Conservation (phyloP, 148 eudicot species). For the Amaranthus palmeri region DNA sequence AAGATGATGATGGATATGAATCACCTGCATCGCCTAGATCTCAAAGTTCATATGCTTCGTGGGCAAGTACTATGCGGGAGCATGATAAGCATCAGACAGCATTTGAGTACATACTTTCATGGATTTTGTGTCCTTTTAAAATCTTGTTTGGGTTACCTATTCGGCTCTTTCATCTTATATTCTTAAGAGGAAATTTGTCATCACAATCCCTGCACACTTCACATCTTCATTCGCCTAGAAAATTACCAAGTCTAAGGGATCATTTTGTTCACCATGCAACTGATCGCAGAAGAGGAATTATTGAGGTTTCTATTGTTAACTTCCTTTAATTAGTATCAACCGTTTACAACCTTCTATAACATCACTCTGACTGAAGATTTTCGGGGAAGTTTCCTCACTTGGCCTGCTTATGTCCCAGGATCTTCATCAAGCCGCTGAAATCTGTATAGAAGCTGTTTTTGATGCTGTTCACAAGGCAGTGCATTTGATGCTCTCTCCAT, state of each 20-base stretch:
- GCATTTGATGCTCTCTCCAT: constrained; percentile 71
- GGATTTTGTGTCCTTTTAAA: constrained; percentile 61
- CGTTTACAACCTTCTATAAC: background rate
- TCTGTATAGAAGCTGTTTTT: constrained; percentile 74
- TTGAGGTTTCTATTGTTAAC: constrained; percentile 53
- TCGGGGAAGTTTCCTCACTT: constrained; percentile 2
- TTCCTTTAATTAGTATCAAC: background rate
- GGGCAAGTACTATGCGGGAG: constrained; percentile 50
- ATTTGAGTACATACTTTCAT: constrained; percentile 46
- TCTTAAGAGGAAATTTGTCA: constrained; percentile 29
- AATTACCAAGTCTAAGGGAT: constrained; percentile 52
- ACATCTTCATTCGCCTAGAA: constrained; percentile 36
- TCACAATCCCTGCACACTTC: constrained; percentile 27
- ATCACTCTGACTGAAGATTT: background rate
- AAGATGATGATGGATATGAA: constrained; percentile 55
- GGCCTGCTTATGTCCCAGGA: constrained; percentile 43
- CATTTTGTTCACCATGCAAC: constrained; percentile 74
- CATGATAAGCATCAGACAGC: constrained; percentile 46
- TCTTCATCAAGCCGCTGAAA: constrained; percentile 79
- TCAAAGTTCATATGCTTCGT: constrained; percentile 54
- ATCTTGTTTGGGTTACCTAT: constrained; percentile 55
- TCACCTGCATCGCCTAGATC: constrained; percentile 64
- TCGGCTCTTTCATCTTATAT: constrained; percentile 37
- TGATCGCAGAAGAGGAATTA: constrained; percentile 91
- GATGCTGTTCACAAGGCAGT: constrained; percentile 73